Conservation (phyloP, 202 grass and related monocot genomes). For the Schoenoplectus tabernaemontani region DNA sequence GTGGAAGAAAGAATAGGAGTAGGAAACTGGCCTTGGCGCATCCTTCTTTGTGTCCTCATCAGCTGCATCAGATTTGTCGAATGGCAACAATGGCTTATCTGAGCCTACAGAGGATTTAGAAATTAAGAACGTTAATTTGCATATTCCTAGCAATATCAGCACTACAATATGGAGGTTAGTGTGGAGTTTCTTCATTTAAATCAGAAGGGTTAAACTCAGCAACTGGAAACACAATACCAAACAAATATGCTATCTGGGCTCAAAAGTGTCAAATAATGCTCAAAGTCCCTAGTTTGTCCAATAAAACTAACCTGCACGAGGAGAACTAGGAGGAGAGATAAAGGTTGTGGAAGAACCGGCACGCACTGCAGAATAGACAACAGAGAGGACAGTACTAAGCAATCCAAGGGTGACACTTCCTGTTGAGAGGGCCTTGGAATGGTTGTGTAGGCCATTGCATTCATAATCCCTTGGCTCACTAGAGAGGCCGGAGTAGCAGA, state of each 20-base stretch:
- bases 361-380: constrained; percentile 93
- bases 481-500: constrained; percentile 91
- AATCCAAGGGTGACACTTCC: constrained; percentile 78
- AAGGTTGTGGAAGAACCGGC: constrained; percentile 81
- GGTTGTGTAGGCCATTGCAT: constrained; percentile 93
- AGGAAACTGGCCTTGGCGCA: constrained; percentile 52
- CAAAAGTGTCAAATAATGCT: background rate
- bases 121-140: background rate
- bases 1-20: constrained; percentile 99
- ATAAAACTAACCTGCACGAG: constrained; percentile 51
- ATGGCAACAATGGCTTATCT: constrained; percentile 85
- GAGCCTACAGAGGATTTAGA: constrained; percentile 30
- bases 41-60: constrained; percentile 54
- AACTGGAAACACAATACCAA: background rate
- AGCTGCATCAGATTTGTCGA: constrained; percentile 70
- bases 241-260: background rate
- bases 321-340: constrained; percentile 67
- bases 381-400: constrained; percentile 80
- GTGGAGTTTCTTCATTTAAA: background rate
- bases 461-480: constrained; percentile 94
- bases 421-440: constrained; percentile 88
- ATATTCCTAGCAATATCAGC: background rate
- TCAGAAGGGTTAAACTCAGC: background rate
- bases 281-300: background rate
- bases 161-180: background rate